Percentiles rank a stretch among this genome's conserved stretches.
Evolutionary conservation across 2,329 filamentous ascomycete genomes (phyloP).

Genomic region (Aspergillus sergii): DNA sequence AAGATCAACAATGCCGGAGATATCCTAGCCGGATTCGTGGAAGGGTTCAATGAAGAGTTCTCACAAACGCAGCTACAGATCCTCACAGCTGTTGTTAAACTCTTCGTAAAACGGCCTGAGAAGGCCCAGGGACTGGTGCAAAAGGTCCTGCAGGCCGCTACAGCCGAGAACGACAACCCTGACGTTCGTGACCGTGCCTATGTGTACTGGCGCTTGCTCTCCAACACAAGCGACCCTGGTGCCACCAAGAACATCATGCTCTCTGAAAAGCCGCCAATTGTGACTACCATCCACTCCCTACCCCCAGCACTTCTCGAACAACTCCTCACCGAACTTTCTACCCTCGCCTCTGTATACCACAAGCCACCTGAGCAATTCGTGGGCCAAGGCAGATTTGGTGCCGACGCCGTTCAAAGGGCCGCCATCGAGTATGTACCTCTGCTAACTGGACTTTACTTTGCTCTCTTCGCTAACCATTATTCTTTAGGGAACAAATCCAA

Average conservation of each 20-base stretch:
- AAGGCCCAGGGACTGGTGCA: conserved; percentile 89
- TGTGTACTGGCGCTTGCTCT: conserved; percentile 96
- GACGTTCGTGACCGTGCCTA: conserved; percentile 97
- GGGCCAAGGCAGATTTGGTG: conserved; percentile 89
- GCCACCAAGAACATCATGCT: conserved; percentile 92
- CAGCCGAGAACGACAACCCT: conserved; percentile 93
- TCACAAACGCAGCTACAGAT: conserved; percentile 98
- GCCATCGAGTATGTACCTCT: conserved; percentile 73
- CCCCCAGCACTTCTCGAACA: conserved; percentile 82
- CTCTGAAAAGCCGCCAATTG: conserved; percentile 91
- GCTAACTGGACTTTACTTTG: not conserved
- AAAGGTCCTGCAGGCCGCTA: conserved; percentile 90
- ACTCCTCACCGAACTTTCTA: conserved; percentile 88
- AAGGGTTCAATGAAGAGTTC: conserved; percentile 94
- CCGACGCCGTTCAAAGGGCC: conserved; percentile 90
- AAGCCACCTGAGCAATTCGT: conserved; percentile 98
- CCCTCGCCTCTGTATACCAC: conserved; percentile 95
- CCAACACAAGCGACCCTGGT: conserved; percentile 75
- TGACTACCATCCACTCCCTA: conserved; percentile 88
- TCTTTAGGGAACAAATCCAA: conserved; percentile 74
- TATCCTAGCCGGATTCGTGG: conserved; percentile 87
- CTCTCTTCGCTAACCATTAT: conserved; percentile 21
- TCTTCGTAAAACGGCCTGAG: conserved; percentile 95
- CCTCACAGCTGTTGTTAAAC: conserved; percentile 92
- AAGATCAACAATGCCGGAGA: conserved; percentile 99